A percentile compares a stretch with the other conserved stretches of the same genome.
phyloP scores from a whole-genome alignment of 495 filamentous ascomycete genomes.

The Hypoxylon fuscum region DNA sequence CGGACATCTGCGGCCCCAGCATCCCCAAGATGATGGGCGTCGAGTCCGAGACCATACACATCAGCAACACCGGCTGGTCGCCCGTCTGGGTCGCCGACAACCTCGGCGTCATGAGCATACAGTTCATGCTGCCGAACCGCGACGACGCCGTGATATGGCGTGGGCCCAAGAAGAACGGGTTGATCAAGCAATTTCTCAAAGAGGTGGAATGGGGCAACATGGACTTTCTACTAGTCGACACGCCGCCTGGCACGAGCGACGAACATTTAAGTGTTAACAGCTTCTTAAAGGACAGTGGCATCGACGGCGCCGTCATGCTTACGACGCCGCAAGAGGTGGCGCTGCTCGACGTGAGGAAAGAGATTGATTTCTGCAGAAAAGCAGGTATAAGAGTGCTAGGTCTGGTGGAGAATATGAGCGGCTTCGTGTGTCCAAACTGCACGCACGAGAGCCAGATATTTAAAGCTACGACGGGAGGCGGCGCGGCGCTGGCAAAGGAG shows the following conservation, averaged over 20 bases:
- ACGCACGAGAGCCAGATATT: slow-evolving; percentile 85
- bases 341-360: slow-evolving; percentile 91
- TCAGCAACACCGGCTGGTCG: slow-evolving; percentile 81
- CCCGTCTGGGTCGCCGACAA: slow-evolving; percentile 95
- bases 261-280: slow-evolving; percentile 94
- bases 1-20: slow-evolving; percentile 92
- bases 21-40: slow-evolving; percentile 99
- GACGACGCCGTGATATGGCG: slow-evolving; percentile 98
- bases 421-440: slow-evolving; percentile 94
- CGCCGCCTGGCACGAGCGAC: slow-evolving; percentile 92
- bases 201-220: slow-evolving; percentile 97
- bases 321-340: slow-evolving; percentile 97
- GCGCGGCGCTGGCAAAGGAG: slow-evolving; percentile 78
- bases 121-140: slow-evolving; percentile 93
- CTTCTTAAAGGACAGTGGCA: slow-evolving; percentile 84
- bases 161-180: slow-evolving; percentile 95
- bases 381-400: slow-evolving; percentile 89
- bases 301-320: slow-evolving; percentile 92
- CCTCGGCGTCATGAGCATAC: slow-evolving; percentile 91
- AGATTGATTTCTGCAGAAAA: slow-evolving; percentile 96
- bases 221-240: slow-evolving; percentile 93
- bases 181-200: slow-evolving; percentile 97
- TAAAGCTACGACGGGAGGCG: slow-evolving; percentile 89
- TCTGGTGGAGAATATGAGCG: slow-evolving; percentile 96
- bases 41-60: slow-evolving; percentile 88